phyloP scores from a whole-genome alignment of 305 asterid genomes.

The Stenogyne calaminthoides region DNA sequence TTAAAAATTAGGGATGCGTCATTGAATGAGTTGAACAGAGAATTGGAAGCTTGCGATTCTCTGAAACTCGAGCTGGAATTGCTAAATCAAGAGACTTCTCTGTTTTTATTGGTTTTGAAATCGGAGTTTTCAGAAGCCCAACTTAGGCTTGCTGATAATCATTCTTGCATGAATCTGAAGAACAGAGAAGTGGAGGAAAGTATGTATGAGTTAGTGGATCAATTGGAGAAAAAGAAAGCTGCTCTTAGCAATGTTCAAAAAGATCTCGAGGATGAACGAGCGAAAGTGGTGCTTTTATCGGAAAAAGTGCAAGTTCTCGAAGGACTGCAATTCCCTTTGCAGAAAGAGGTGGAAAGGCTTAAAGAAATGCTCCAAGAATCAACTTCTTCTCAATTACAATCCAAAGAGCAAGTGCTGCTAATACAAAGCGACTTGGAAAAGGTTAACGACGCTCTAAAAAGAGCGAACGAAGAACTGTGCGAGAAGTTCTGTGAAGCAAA shows the following conservation, averaged over 20 bases:
- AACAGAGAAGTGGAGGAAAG: conserved; percentile 37
- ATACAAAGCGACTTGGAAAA: conserved; percentile 55
- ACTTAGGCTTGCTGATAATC: conserved; percentile 39
- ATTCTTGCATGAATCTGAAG: conserved; percentile 36
- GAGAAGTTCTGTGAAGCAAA: conserved; percentile 64
- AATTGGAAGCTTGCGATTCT: conserved; percentile 55
- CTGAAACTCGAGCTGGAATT: conserved; percentile 47
- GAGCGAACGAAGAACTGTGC: conserved; percentile 67
- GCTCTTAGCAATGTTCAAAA: conserved; percentile 48
- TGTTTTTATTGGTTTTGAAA: conserved; percentile 55
- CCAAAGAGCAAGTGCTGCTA: conserved; percentile 50
- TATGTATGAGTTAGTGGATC: conserved; percentile 36
- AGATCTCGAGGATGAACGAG: conserved; percentile 63
- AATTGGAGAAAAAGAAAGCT: conserved; percentile 52
- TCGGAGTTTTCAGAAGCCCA: conserved; percentile 58
- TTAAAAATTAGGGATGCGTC: conserved; percentile 41
- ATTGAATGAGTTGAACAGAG: conserved; percentile 50
- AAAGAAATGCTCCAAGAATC: conserved; percentile 50
- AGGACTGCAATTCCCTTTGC: conserved; percentile 49
- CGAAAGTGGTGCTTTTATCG: conserved; percentile 47
- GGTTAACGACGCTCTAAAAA: conserved; percentile 54
- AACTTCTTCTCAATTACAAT: conserved; percentile 27
- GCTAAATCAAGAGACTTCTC: conserved; percentile 54
- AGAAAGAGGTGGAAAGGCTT: conserved; percentile 49
- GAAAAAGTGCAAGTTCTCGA: conserved; percentile 46